These are phyloP conservation scores for Fagus crenata DNA, from an alignment of 306 rosid species.

Conservation along the genomic window DNA sequence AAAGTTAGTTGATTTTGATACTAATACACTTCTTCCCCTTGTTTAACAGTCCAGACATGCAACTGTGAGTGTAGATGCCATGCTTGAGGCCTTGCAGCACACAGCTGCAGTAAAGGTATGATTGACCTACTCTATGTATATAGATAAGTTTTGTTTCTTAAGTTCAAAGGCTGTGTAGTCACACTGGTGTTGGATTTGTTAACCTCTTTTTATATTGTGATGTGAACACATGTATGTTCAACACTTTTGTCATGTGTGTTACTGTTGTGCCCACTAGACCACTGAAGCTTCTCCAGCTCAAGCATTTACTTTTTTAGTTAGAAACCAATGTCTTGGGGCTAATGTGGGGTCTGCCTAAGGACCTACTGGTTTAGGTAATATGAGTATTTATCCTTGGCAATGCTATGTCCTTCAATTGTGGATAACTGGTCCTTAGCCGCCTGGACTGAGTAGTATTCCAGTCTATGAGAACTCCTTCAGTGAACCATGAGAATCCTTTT, in stretches of 20 bases:
- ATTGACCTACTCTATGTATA: neutral
- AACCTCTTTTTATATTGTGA: neutral
- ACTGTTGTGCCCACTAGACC: neutral
- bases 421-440: neutral
- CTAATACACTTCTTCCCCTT: conserved; percentile 25
- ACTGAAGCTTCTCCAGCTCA: neutral
- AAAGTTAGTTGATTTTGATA: conserved; percentile 2
- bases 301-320: neutral
- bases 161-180: neutral
- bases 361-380: conserved; percentile 11
- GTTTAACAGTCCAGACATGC: conserved; percentile 83
- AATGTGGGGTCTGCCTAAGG: conserved; percentile 1
- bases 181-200: neutral
- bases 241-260: neutral
- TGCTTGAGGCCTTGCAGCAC: conserved; percentile 79
- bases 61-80: conserved; percentile 74
- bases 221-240: neutral
- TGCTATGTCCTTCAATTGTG: neutral
- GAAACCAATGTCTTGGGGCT: neutral
- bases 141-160: neutral
- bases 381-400: too few species aligned
- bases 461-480: too few species aligned
- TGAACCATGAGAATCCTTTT: too few species aligned
- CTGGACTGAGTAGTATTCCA: too few species aligned
- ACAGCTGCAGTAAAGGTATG: conserved; percentile 56